Evolutionary conservation across 768 basidiomycete species (phyloP).

Genomic region (Boletus eberwhitei): DNA sequence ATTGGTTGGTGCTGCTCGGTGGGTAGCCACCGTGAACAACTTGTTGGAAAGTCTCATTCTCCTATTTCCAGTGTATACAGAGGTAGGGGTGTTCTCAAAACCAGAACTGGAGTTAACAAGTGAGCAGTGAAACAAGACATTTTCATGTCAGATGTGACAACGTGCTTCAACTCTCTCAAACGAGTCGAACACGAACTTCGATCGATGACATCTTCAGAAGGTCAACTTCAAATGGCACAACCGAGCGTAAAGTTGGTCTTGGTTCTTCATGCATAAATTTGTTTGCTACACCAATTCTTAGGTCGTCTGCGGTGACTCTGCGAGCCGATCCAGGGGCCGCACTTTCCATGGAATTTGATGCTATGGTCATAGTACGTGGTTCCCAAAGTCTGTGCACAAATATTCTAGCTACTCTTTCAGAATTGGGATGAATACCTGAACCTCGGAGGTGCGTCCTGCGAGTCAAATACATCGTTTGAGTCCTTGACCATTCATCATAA

Average conservation of each 20-base stretch:
- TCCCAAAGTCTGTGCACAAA: not conserved
- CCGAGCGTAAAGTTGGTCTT: constrained; percentile 54
- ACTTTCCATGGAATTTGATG: constrained; percentile 59
- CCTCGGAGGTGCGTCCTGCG: constrained; percentile 37
- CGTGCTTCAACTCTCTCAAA: constrained; percentile 73
- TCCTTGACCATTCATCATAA: not conserved
- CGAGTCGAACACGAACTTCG: constrained; percentile 71
- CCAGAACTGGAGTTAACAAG: not conserved
- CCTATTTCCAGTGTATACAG: constrained; percentile 42
- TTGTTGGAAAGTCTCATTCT: not conserved
- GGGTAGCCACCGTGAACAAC: constrained; percentile 18
- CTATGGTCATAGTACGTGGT: constrained; percentile 54
- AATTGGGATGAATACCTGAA: constrained; percentile 64
- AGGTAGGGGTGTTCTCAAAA: constrained; percentile 29
- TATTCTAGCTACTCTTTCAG: constrained; percentile 28
- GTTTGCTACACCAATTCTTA: constrained; percentile 20
- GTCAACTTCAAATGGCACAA: constrained; percentile 69
- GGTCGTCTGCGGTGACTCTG: constrained; percentile 51
- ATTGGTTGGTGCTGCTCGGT: constrained; percentile 89
- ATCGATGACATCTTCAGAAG: constrained; percentile 40
- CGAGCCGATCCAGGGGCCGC: constrained; percentile 47
- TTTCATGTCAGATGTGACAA: constrained; percentile 74
- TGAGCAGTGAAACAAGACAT: constrained; percentile 77
- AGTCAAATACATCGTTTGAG: not conserved
- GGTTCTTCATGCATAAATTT: not conserved